Percentiles rank a stretch among this genome's conserved stretches.
Conservation (phyloP, 805 yeast species). For the Wickerhamiella slavikovae region DNA sequence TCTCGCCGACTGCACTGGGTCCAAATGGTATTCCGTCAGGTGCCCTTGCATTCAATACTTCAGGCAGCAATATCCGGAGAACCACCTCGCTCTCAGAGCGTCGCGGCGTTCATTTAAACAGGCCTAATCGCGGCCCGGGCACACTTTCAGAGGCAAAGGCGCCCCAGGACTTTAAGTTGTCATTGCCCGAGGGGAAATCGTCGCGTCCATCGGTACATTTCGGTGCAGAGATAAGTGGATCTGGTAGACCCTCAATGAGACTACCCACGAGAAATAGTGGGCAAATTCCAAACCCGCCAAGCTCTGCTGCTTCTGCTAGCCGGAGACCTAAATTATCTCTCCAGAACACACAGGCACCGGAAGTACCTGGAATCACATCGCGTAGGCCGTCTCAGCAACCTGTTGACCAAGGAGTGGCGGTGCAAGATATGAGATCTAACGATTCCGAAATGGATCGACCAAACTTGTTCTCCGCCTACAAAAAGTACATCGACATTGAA, state of each 20-base stretch:
- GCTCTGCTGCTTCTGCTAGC: constrained; percentile 12
- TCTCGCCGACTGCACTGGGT: neutral
- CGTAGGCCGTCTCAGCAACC: neutral
- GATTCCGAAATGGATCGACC: no score
- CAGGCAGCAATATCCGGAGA: constrained; percentile 7
- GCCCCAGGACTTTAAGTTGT: no score
- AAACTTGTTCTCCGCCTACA: constrained; percentile 54
- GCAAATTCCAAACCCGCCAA: no score
- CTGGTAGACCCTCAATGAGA: no score
- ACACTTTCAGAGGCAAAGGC: no score
- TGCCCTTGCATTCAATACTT: constrained; percentile 7
- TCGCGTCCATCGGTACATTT: no score
- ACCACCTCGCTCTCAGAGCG: constrained; percentile 15
- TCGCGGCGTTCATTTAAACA: constrained; percentile 17
- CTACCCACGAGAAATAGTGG: no score
- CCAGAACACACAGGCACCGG: constrained; percentile 1
- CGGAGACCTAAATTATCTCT: constrained; percentile 1
- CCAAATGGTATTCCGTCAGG: constrained; percentile 2
- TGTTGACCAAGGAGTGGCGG: neutral
- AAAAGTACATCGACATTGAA: constrained; percentile 76
- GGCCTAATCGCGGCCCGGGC: no score
- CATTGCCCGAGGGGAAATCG: no score
- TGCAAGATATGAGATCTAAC: neutral
- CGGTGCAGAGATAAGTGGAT: no score
- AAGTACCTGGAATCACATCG: neutral